Percentiles rank a stretch among this genome's conserved stretches.
Evolutionary conservation across 2,329 filamentous ascomycete genomes (phyloP).

Genomic region (Sporothrix sp.): DNA sequence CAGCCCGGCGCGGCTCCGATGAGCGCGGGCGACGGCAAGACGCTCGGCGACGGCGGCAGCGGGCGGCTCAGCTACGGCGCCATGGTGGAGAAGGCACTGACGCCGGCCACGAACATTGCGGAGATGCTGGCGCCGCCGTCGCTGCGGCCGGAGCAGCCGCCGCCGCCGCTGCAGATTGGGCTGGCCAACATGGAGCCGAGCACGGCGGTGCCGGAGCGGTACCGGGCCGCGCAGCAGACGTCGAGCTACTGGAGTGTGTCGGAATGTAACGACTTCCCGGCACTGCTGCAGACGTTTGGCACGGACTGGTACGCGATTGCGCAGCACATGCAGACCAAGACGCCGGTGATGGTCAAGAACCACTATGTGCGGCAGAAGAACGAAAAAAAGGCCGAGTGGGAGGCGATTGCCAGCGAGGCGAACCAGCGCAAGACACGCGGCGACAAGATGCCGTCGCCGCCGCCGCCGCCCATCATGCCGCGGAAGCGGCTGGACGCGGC

Average conservation of each 20-base stretch:
- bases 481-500: conserved; percentile 10
- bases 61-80: conserved; percentile 4
- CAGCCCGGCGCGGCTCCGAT: background rate
- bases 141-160: conserved; percentile 42
- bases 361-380: conserved; percentile 55
- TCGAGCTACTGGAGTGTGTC: conserved; percentile 85
- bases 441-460: conserved; percentile 51
- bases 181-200: conserved; percentile 42
- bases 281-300: conserved; percentile 62
- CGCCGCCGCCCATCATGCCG: conserved; percentile 35
- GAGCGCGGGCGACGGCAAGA: background rate
- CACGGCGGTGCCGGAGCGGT: conserved; percentile 30
- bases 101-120: conserved; percentile 30
- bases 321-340: conserved; percentile 72
- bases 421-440: conserved; percentile 46
- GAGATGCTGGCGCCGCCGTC: conserved; percentile 49
- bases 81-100: conserved; percentile 6
- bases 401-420: conserved; percentile 48
- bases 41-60: background rate
- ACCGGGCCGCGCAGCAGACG: conserved; percentile 45
- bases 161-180: conserved; percentile 36
- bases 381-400: conserved; percentile 46
- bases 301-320: conserved; percentile 71
- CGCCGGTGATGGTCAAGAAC: conserved; percentile 74
- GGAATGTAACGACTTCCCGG: conserved; percentile 67